Percentiles rank a stretch among this genome's conserved stretches.
phyloP scores from a whole-genome alignment of 139 green algal genomes.

The Ulvella scutata region DNA sequence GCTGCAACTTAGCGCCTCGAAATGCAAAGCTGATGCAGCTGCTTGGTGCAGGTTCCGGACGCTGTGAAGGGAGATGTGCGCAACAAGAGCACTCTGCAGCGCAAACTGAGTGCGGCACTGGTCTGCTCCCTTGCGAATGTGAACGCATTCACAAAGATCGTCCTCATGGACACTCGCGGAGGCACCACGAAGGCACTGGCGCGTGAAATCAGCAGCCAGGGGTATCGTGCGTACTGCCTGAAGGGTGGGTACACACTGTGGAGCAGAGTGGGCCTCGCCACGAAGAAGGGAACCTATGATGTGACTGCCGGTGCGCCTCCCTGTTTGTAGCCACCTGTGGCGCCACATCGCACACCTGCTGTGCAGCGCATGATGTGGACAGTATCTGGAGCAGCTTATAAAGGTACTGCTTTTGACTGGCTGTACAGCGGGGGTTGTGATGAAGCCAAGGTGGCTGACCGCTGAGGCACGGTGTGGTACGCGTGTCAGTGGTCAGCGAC shows the following conservation, averaged over 20 bases:
- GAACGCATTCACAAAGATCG: slow-evolving; percentile 1
- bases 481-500: too few relatives aligned
- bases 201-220: not conserved
- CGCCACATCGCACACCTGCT: too few relatives aligned
- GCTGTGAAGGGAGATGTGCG: not conserved
- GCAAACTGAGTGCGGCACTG: not conserved
- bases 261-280: not conserved
- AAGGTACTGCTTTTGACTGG: too few relatives aligned
- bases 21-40: not conserved
- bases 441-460: too few relatives aligned
- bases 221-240: not conserved
- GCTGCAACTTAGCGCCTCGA: too few relatives aligned
- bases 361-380: too few relatives aligned
- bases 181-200: not conserved
- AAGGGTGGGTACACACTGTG: not conserved
- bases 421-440: too few relatives aligned
- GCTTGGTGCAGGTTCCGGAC: not conserved
- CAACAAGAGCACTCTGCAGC: not conserved
- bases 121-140: not conserved
- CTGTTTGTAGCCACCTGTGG: too few relatives aligned
- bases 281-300: not conserved
- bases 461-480: too few relatives aligned
- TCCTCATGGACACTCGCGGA: not conserved
- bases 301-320: not conserved
- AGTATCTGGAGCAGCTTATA: too few relatives aligned